Percentiles rank a stretch among this genome's conserved stretches.
These are phyloP conservation scores for Solanum corneliomulleri DNA, from an alignment of 257 asterid species.

Conservation along the genomic window DNA sequence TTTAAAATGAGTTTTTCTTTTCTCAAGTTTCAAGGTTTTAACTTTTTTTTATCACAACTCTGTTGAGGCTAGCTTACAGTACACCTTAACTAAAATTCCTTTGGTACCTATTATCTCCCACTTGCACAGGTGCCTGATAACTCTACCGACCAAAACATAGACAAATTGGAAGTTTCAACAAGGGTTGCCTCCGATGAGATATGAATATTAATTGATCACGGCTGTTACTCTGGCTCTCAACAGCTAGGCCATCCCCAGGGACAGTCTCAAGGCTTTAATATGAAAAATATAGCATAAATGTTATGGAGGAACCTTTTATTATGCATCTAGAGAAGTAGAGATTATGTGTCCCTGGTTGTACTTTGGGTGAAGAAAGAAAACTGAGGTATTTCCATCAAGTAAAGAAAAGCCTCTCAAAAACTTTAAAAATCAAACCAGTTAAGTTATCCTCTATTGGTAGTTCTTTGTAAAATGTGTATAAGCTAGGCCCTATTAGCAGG, in stretches of 20 bases:
- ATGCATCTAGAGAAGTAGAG: background rate
- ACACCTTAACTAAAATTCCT: background rate
- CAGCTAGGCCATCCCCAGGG: background rate
- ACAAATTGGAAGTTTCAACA: background rate
- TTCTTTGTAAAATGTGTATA: background rate
- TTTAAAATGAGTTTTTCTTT: background rate
- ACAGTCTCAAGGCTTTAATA: background rate
- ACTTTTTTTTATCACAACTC: background rate
- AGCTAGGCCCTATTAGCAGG: background rate
- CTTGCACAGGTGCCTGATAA: background rate
- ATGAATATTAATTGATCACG: background rate
- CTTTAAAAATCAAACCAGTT: background rate
- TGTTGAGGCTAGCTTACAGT: background rate
- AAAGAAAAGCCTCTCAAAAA: background rate
- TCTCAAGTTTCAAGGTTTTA: background rate
- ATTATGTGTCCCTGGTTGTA: background rate
- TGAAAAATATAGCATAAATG: background rate
- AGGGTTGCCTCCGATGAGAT: background rate
- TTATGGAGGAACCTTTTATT: background rate
- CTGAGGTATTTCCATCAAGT: background rate
- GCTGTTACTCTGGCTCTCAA: background rate
- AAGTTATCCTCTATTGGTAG: background rate
- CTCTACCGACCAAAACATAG: background rate
- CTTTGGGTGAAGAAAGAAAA: background rate
- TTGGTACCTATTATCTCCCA: background rate